These are phyloP conservation scores for Neodidymelliopsis sp. DNA, from an alignment of 2,329 filamentous ascomycete species.

Conservation along the genomic window DNA sequence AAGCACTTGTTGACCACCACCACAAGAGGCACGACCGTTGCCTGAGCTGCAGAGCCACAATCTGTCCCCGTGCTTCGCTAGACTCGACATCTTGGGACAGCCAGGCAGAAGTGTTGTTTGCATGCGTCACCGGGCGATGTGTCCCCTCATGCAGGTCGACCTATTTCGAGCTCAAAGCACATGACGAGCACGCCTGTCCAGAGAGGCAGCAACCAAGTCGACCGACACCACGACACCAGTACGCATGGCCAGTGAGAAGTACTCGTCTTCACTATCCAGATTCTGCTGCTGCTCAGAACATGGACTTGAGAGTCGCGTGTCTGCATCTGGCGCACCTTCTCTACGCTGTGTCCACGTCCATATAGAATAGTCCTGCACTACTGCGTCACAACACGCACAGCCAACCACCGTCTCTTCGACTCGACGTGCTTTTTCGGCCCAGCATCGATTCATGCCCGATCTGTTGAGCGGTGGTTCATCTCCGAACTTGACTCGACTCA, in stretches of 20 bases:
- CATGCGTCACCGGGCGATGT: constrained; percentile 10
- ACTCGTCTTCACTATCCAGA: too few relatives aligned
- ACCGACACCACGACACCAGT: not conserved
- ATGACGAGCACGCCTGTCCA: constrained; percentile 12
- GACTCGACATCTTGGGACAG: constrained; percentile 9
- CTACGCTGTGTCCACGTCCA: too few relatives aligned
- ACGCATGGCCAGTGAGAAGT: too few relatives aligned
- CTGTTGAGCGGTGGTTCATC: constrained; percentile 14
- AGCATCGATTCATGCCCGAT: constrained; percentile 1
- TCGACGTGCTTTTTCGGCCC: not conserved
- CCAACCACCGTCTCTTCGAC: not conserved
- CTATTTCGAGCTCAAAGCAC: constrained; percentile 13
- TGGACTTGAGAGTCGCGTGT: too few relatives aligned
- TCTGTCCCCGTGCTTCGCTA: constrained; percentile 9
- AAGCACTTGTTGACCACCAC: not conserved
- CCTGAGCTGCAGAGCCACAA: constrained; percentile 17
- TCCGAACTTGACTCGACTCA: constrained; percentile 9
- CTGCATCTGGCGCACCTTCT: too few relatives aligned
- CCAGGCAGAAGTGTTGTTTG: constrained; percentile 28
- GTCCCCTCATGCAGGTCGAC: constrained; percentile 8
- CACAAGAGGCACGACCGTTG: constrained; percentile 12
- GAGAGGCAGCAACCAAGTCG: not conserved
- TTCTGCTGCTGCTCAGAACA: too few relatives aligned
- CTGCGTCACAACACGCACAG: too few relatives aligned
- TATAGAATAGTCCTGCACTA: not conserved